Evolutionary conservation across 1,139 yeast genomes (phyloP), one percentile per base, ranked within the genome.

Genomic region (Suhomyces guaymorum): DNA sequence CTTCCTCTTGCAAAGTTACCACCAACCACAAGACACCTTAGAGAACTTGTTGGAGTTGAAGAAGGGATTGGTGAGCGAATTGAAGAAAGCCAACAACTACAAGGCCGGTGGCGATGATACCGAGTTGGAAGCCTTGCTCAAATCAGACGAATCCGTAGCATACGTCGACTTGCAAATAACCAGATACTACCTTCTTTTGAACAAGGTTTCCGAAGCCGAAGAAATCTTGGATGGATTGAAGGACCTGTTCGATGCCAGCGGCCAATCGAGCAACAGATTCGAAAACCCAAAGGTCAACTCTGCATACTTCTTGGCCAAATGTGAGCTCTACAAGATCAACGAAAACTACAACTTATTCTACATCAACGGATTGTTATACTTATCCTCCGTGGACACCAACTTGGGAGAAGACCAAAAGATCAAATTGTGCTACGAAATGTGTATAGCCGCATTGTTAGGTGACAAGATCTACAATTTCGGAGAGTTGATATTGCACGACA

Each of bases 391-490:
- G 28, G 82, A 80, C 37, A 74, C 65, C 46, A 42, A 33, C 29
- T 37, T 46, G 34, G 8, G 30, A 2, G 43, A 37, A 7, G 38
- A 32, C 5, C 42, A 41, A 26, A 73, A 73, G 46, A 37, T 40
- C 19, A 42, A 46, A 20, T 69, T 88, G 38, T 92, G 96, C 16
- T 80, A 82, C 52, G 95, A 92, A 48, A 73, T 92, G 51, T 76
- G 95, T 41, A 73, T 89, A 34, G 82, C 96, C 27, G 98, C 97
- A 0, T 68, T 92, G 44, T 70, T 92, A 48, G 98, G 97, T 30
- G 96, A 89, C 54, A 82, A 80, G 55, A 86, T 92, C 48, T 94
- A 89, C 70, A 92, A 90, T 64, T 92, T 92, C 61, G 98, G 98
- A 34, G 98, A 94, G 63, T 76, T 92, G 47, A 75, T 92, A 41